Evolutionary conservation across 1,139 yeast genomes (phyloP), one percentile per base, ranked within the genome.

Genomic region (Candida smagusa): DNA sequence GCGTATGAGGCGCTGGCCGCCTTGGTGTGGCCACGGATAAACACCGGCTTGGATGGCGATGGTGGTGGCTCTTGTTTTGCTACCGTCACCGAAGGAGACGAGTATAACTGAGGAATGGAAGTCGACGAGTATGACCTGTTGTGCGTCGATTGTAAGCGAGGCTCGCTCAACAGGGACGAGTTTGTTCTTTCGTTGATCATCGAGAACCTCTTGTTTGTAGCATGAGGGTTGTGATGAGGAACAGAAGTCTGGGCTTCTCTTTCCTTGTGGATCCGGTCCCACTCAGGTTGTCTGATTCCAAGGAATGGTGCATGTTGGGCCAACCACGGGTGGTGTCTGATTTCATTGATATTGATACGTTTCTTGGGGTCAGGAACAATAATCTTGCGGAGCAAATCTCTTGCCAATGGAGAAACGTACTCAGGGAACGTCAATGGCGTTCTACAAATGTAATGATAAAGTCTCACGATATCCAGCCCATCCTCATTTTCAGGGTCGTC

Each of bases 401-500:
- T 77, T 9, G 98, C 95, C 58, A 87, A 74, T 3, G 97, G 95
- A 36, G 84, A 82, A 40, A 94, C 81, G 56, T 88, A 90, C 59
- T 90, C 97, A 2, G 98, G 98, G 64, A 92, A 92, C 3, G 97
- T 92, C 53, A 92, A 70, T 4, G 96, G 89, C 1, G 97, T 88
- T 38, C 81, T 74, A 34, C 97, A 88, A 47, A 92, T 94, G 63
- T 92, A 92, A 56, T 84, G 89, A 65, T 92, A 94, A 42, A 92
- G 71, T 58, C 84, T 82, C 22, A 92, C 88, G 53, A 92, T 92
- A 62, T 92, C 95, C 40, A 90, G 85, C 38, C 97, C 97, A 56
- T 92, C 96, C 30, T 96, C 97, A 58, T 94, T 92, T 38, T 84
- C 84, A 23, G 96, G 95, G 59, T 92, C 99, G 61, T 92, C 98